Evolutionary conservation across 2,329 filamentous ascomycete genomes (phyloP).

Genomic region (Harringtonia aguacate): DNA sequence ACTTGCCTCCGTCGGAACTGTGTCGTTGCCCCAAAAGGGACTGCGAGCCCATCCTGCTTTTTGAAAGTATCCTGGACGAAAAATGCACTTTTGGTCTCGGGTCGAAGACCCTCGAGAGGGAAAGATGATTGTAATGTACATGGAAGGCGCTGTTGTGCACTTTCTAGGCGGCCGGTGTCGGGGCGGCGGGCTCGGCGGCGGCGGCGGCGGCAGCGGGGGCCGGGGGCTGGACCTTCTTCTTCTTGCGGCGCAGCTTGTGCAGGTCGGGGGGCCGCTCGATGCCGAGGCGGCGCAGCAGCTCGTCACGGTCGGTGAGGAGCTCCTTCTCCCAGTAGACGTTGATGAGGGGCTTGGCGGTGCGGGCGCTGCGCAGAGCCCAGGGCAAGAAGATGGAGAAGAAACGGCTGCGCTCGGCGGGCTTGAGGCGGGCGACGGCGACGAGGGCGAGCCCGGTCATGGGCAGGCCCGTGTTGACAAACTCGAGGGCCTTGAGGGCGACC

Average conservation of each 20-base stretch:
- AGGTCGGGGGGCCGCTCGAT: slow-evolving; percentile 87
- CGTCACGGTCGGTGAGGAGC: slow-evolving; percentile 71
- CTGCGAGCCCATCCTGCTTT: too few relatives aligned
- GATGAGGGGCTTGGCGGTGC: slow-evolving; percentile 68
- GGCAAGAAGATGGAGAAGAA: slow-evolving; percentile 73
- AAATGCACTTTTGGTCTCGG: too few relatives aligned
- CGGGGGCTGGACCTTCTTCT: too few relatives aligned
- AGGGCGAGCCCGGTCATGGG: slow-evolving; percentile 91
- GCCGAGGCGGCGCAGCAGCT: slow-evolving; percentile 61
- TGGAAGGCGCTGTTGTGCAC: too few relatives aligned
- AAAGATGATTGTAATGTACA: too few relatives aligned
- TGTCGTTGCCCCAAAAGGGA: too few relatives aligned
- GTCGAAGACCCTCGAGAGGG: too few relatives aligned
- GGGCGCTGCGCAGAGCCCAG: slow-evolving; percentile 81
- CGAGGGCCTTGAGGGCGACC: slow-evolving; percentile 93
- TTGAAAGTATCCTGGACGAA: too few relatives aligned
- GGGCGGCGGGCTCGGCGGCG: too few relatives aligned
- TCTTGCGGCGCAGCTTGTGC: slow-evolving; percentile 57
- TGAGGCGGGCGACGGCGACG: slow-evolving; percentile 77
- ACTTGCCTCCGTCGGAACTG: too few relatives aligned
- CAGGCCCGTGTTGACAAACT: slow-evolving; percentile 87
- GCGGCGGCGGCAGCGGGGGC: too few relatives aligned
- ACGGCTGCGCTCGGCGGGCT: slow-evolving; percentile 63
- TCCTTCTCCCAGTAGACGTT: slow-evolving; percentile 98
- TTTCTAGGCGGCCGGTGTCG: too few relatives aligned